Percentiles rank a stretch among this genome's conserved stretches.
phyloP scores from a whole-genome alignment of 345 rosid genomes.

The Streptanthus diversifolius region DNA sequence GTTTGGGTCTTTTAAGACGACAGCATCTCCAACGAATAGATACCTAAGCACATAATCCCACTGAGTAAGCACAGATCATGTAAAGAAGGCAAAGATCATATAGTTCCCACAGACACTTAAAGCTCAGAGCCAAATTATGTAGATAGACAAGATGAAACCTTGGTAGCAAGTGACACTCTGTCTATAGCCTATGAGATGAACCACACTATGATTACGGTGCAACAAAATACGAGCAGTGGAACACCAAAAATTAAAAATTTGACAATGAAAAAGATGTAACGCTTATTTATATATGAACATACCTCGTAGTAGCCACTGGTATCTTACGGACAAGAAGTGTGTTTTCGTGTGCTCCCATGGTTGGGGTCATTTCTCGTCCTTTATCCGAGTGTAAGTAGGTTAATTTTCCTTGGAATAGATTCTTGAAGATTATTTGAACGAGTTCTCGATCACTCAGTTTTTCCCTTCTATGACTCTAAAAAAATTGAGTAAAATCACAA shows the following conservation, averaged over 20 bases:
- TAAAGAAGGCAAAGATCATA: not conserved
- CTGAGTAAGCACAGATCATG: not conserved
- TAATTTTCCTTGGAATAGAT: constrained; percentile 68
- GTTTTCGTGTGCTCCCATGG: constrained; percentile 54
- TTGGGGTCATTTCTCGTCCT: constrained; percentile 69
- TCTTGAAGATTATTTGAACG: constrained; percentile 50
- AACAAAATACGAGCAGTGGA: not conserved
- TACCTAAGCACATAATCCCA: constrained; percentile 36
- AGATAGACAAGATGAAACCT: not conserved
- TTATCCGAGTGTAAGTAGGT: constrained; percentile 68
- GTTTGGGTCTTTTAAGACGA: constrained; percentile 82
- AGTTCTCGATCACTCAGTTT: constrained; percentile 51
- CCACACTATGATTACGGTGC: not conserved
- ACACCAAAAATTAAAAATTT: not conserved
- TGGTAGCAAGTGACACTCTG: not conserved
- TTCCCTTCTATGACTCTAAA: constrained; percentile 58
- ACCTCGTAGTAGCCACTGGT: constrained; percentile 61
- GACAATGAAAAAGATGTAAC: not conserved
- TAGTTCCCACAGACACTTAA: not conserved
- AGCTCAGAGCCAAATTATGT: not conserved
- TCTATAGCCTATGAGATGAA: not conserved
- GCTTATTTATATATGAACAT: constrained; percentile 2
- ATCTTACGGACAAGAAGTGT: constrained; percentile 87
- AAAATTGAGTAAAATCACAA: not conserved
- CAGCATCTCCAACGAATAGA: constrained; percentile 88